phyloP scores from a whole-genome alignment of 2,329 filamentous ascomycete species.

The Trichoderma brevicompactum region DNA sequence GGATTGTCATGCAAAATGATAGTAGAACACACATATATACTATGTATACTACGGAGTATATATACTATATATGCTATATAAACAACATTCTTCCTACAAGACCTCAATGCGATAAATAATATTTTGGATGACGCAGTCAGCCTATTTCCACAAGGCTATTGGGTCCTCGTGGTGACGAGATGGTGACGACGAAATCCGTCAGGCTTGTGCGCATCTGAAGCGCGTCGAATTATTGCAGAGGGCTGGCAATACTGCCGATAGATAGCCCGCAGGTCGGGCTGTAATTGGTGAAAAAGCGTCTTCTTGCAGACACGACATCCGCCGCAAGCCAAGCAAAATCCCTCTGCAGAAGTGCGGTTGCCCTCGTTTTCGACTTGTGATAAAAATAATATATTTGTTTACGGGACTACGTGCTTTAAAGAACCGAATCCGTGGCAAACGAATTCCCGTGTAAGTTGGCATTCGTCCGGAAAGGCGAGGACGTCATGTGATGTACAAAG shows the following conservation, averaged over 20 bases:
- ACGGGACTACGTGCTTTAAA: background rate
- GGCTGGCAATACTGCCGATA: background rate
- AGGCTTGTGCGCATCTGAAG: background rate
- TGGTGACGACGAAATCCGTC: constrained; percentile 4
- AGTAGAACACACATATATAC: background rate
- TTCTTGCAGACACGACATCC: background rate
- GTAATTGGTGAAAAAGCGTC: background rate
- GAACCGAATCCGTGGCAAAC: background rate
- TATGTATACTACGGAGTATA: too few relatives aligned
- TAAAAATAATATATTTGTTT: too few relatives aligned
- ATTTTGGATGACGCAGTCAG: background rate
- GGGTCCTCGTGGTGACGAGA: constrained; percentile 1
- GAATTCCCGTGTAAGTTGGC: constrained; percentile 16
- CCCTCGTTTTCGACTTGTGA: background rate
- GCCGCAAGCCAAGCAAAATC: background rate
- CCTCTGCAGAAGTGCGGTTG: background rate
- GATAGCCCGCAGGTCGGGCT: background rate
- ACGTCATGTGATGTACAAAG: constrained; percentile 21
- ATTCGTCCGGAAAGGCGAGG: constrained; percentile 5
- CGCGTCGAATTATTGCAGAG: background rate
- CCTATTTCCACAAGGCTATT: background rate
- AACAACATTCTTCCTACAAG: too few relatives aligned
- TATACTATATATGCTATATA: too few relatives aligned
- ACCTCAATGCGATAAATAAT: too few relatives aligned
- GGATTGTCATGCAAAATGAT: background rate